These are phyloP conservation scores for Coniochaeta sp. DNA, from an alignment of 2,329 filamentous ascomycete species.

Conservation along the genomic window DNA sequence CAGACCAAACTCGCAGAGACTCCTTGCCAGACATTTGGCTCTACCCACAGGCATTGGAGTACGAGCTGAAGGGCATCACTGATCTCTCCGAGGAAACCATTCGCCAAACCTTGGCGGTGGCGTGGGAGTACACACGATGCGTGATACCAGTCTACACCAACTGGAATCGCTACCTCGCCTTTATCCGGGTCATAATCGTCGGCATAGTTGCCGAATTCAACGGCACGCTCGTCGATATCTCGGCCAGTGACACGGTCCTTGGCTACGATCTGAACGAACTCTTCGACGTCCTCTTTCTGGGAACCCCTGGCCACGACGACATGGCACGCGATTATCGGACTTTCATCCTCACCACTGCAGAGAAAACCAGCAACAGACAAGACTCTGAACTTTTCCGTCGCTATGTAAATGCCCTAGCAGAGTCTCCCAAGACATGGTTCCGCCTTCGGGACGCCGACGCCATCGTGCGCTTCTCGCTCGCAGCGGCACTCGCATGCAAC, in stretches of 20 bases:
- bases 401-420: slow-evolving; percentile 18
- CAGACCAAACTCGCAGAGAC: neutral
- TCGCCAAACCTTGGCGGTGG: slow-evolving; percentile 11
- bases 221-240: slow-evolving; percentile 10
- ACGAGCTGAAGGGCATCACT: slow-evolving; percentile 6
- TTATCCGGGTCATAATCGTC: slow-evolving; percentile 13
- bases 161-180: slow-evolving; percentile 15
- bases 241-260: slow-evolving; percentile 5
- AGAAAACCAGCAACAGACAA: slow-evolving; percentile 10
- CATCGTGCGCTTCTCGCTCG: slow-evolving; percentile 21
- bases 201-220: slow-evolving; percentile 15
- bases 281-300: slow-evolving; percentile 10
- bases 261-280: slow-evolving; percentile 12
- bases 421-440: slow-evolving; percentile 19
- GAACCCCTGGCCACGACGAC: slow-evolving; percentile 5
- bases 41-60: neutral
- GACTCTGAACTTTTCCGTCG: slow-evolving; percentile 17
- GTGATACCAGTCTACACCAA: slow-evolving; percentile 18
- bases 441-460: slow-evolving; percentile 25
- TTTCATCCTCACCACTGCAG: slow-evolving; percentile 12
- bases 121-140: slow-evolving; percentile 16
- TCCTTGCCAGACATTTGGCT: neutral
- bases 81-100: slow-evolving; percentile 3
- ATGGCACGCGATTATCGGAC: slow-evolving; percentile 15
- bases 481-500: slow-evolving; percentile 22